Evolutionary conservation across 306 rosid species (phyloP).

Genomic region (Lathyrus tuberosus): DNA sequence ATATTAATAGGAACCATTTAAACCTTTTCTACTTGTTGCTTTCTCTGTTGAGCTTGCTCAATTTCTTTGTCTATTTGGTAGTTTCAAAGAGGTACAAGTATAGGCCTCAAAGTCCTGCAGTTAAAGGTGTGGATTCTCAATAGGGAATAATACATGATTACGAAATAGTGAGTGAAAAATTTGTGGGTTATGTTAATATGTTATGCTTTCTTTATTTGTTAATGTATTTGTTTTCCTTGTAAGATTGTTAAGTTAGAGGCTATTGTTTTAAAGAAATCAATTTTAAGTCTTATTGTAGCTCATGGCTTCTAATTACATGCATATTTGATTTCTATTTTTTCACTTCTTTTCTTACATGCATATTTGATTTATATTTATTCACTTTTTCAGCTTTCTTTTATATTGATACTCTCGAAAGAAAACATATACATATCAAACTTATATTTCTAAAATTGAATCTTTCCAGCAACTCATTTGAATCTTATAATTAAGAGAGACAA

Average conservation of each 20-base stretch:
- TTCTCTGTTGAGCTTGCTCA: constrained; percentile 64
- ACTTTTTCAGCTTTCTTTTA: background rate
- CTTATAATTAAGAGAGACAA: too few relatives aligned
- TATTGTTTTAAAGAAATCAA: constrained; percentile 3
- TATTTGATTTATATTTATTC: background rate
- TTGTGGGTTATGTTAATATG: constrained; percentile 7
- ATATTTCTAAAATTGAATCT: background rate
- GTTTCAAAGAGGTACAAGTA: constrained; percentile 73
- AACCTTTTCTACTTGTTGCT: constrained; percentile 80
- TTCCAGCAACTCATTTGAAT: too few relatives aligned
- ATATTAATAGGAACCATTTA: constrained; percentile 76
- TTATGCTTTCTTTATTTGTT: constrained; percentile 1
- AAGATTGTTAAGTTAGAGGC: background rate
- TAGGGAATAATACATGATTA: constrained; percentile 21
- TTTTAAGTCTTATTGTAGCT: constrained; percentile 5
- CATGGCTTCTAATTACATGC: background rate
- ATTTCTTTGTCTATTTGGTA: constrained; percentile 61
- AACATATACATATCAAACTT: too few relatives aligned
- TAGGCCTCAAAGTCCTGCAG: constrained; percentile 46
- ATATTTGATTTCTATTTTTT: background rate
- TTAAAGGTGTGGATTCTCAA: constrained; percentile 27
- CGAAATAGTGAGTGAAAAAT: constrained; percentile 5
- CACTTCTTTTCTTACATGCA: background rate
- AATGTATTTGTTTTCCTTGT: constrained; percentile 26
- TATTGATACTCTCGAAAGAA: background rate